These are phyloP conservation scores for Pyricularia sp. DNA, from an alignment of 2,329 filamentous ascomycete species.

Conservation along the genomic window DNA sequence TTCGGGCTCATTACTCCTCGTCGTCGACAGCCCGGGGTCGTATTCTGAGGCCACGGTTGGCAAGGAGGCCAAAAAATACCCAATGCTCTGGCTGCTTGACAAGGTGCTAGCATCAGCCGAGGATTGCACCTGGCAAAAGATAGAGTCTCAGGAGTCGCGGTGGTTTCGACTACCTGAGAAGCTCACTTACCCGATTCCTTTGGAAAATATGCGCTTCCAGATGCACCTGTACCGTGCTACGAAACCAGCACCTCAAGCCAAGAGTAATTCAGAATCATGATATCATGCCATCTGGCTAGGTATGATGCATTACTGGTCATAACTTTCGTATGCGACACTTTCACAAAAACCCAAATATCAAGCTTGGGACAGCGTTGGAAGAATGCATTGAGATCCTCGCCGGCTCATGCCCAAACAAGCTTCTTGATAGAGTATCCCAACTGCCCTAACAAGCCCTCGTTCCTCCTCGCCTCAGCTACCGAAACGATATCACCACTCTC, in stretches of 20 bases:
- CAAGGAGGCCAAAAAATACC: constrained; percentile 54
- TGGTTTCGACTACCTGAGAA: constrained; percentile 68
- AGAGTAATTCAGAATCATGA: background rate
- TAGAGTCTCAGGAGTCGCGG: constrained; percentile 61
- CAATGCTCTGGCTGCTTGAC: constrained; percentile 87
- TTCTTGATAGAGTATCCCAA: constrained; percentile 85
- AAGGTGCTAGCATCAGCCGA: constrained; percentile 47
- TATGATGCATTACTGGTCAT: background rate
- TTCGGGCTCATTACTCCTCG: constrained; percentile 56
- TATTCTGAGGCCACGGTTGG: constrained; percentile 74
- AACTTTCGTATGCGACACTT: background rate
- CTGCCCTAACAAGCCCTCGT: constrained; percentile 75
- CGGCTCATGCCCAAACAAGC: constrained; percentile 60
- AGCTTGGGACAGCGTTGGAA: background rate
- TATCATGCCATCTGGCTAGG: background rate
- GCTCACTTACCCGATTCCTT: constrained; percentile 65
- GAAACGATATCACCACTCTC: constrained; percentile 64
- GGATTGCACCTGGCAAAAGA: constrained; percentile 52
- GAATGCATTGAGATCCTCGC: background rate
- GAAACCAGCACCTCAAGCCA: background rate
- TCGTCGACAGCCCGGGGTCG: constrained; percentile 86
- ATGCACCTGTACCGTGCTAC: constrained; percentile 61
- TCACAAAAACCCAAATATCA: background rate
- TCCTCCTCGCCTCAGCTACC: constrained; percentile 71
- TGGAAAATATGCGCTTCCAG: constrained; percentile 95